phyloP scores from a whole-genome alignment of 371 early-diverging fungal genomes.

The Gilbertella persicaria region DNA sequence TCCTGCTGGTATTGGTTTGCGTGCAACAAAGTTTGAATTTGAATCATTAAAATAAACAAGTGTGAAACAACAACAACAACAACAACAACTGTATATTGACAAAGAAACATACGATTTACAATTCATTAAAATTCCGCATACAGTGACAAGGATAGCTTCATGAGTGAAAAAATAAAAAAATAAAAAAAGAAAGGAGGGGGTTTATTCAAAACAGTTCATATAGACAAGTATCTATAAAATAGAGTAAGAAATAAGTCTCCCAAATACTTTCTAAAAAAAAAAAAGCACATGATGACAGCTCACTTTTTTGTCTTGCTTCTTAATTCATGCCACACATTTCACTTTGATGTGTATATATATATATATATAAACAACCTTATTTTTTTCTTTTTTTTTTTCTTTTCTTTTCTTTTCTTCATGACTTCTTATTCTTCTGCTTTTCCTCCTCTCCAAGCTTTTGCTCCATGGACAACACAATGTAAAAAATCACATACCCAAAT shows the following conservation, averaged over 20 bases:
- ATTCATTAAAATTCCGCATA: too few relatives aligned
- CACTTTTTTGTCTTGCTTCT: neutral
- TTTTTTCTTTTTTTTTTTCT: slow-evolving; percentile 6
- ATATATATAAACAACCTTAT: slow-evolving; percentile 5
- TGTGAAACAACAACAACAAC: slow-evolving; percentile 4
- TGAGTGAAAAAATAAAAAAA: too few relatives aligned
- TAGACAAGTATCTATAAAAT: too few relatives aligned
- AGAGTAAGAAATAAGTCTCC: too few relatives aligned
- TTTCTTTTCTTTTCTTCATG: neutral
- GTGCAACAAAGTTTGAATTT: slow-evolving; percentile 69
- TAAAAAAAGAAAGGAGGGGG: too few relatives aligned
- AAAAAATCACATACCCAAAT: neutral
- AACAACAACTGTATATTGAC: neutral
- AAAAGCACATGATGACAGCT: too few relatives aligned
- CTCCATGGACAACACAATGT: neutral
- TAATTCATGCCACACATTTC: neutral
- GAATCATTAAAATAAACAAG: slow-evolving; percentile 52
- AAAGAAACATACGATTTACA: too few relatives aligned
- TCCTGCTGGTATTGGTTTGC: slow-evolving; percentile 79
- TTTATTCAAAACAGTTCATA: too few relatives aligned
- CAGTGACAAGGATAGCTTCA: too few relatives aligned
- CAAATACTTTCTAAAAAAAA: too few relatives aligned
- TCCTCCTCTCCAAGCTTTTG: slow-evolving; percentile 25
- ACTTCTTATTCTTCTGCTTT: slow-evolving; percentile 24
- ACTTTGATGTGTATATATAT: neutral